A percentile compares a stretch with the other conserved stretches of the same genome.
Evolutionary conservation across 1,284 basidiomycete species (phyloP).

Genomic region (Meripilus lineatus): DNA sequence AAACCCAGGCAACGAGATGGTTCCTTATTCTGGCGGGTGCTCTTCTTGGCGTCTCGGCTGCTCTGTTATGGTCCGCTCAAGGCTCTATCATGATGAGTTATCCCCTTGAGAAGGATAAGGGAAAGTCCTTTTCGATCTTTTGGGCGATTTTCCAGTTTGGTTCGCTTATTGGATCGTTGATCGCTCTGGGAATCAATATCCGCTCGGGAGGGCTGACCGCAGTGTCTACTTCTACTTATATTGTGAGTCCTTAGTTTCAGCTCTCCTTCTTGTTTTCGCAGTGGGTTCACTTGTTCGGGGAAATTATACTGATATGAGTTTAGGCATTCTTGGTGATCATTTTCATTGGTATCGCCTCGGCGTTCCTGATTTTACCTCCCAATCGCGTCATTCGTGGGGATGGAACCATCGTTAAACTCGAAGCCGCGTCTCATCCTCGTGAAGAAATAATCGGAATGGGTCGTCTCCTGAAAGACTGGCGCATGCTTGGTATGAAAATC

Average conservation of each 20-base stretch:
- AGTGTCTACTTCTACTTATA: conserved; percentile 36
- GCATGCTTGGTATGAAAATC: conserved; percentile 29
- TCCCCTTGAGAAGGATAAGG: conserved; percentile 51
- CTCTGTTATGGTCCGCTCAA: conserved; percentile 58
- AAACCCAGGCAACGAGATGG: conserved; percentile 32
- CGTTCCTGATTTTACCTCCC: conserved; percentile 34
- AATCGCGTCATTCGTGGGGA: conserved; percentile 34
- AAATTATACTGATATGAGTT: too few species aligned
- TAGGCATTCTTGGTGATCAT: conserved; percentile 39
- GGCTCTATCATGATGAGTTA: conserved; percentile 57
- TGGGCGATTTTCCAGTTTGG: conserved; percentile 56
- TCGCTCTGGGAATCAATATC: conserved; percentile 43
- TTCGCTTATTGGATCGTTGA: conserved; percentile 44
- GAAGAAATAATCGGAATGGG: conserved; percentile 31
- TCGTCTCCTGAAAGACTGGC: conserved; percentile 34
- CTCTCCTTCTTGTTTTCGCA: background rate
- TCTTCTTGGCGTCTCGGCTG: conserved; percentile 52
- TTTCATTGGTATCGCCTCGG: conserved; percentile 34
- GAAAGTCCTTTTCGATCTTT: conserved; percentile 40
- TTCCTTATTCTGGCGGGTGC: conserved; percentile 53
- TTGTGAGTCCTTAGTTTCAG: conserved; percentile 18
- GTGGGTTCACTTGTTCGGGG: too few species aligned
- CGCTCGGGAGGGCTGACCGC: conserved; percentile 24
- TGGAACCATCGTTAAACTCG: conserved; percentile 34
- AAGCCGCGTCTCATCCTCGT: conserved; percentile 28